Base-by-base conservation (phyloP, 108 stramenopile species). In the Nitzschia putrida region DNA sequence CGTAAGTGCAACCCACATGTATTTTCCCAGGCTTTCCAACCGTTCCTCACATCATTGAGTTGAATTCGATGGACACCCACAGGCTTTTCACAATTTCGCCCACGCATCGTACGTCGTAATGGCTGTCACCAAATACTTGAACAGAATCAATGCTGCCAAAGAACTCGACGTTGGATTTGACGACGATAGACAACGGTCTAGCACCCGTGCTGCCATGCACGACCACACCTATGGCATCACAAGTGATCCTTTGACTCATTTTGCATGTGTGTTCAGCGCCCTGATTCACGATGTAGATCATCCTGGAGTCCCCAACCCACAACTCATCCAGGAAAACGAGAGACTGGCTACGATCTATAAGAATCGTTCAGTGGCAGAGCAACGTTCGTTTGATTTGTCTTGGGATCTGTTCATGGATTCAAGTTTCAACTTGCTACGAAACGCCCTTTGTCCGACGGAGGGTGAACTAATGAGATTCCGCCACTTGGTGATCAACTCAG, bases 271-370 rank as follows among this genome's bases (percentile, higher is more conserved):
- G 16, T 76, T 76, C 20, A 43, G 68, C 6, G 60, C 75, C 0
- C 26, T 76, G 18, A 40, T 69, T 61, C 75, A 76, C 23, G 67
- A 55, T 43, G 42, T 68, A 1, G 55, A 57, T 57, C 55, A 68
- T 26, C 41, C 55, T 25, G 82, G 82, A 14, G 78, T 83, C 7
- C 79, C 82, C 22, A 83, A 83, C 70, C 42, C 75, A 14, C 74
- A 60, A 53, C 78, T 83, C 7, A 66, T 78, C 58, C 71, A 64
- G 52, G 78, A 83, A 40, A 16, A 58, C 12, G 22, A 57, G 22
- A 65, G 57, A 13, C 38, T 83, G 2, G 78, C 78, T 2, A 23
- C 26, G 6, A 18, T 40, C 13, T 80, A 75, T 66, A 66, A 83
- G 47, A 73, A 69, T 47, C 66, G 58, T 42, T 74, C 73, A 22